These are phyloP conservation scores for Saitozyma sp. DNA, from an alignment of 768 basidiomycete species.

Conservation along the genomic window DNA sequence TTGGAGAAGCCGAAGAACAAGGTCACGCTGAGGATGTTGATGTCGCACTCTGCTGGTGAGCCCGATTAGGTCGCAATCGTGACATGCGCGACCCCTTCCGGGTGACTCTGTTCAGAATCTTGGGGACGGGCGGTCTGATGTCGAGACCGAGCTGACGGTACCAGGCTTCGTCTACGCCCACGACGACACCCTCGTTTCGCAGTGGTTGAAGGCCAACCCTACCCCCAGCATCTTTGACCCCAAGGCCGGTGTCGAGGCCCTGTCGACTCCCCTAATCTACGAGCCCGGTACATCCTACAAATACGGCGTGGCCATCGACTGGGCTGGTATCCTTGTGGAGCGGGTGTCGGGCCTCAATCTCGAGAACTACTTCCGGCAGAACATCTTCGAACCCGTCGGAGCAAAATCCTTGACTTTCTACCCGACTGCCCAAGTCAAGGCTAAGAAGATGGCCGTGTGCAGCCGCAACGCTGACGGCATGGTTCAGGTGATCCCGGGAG, in stretches of 20 bases:
- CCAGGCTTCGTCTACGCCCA: slow-evolving; percentile 34
- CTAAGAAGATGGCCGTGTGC: slow-evolving; percentile 23
- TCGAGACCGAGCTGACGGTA: background rate
- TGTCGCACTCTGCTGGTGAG: slow-evolving; percentile 47
- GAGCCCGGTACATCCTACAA: slow-evolving; percentile 38
- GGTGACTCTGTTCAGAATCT: background rate
- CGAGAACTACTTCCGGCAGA: slow-evolving; percentile 44
- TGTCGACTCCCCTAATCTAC: slow-evolving; percentile 27
- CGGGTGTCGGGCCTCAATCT: slow-evolving; percentile 34
- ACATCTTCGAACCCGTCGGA: slow-evolving; percentile 49
- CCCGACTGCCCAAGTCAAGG: slow-evolving; percentile 22
- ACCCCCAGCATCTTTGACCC: slow-evolving; percentile 21
- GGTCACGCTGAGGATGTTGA: slow-evolving; percentile 44
- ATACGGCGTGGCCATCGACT: slow-evolving; percentile 46
- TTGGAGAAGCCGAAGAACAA: slow-evolving; percentile 27
- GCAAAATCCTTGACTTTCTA: slow-evolving; percentile 39
- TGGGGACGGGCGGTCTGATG: background rate
- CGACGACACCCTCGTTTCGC: slow-evolving; percentile 16
- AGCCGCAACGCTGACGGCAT: slow-evolving; percentile 14
- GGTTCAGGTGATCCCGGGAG: slow-evolving; percentile 11
- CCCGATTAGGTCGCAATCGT: background rate
- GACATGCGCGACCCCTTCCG: background rate
- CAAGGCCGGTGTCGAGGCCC: slow-evolving; percentile 14
- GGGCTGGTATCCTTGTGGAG: slow-evolving; percentile 45
- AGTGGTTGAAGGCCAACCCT: slow-evolving; percentile 24